Base-by-base conservation (phyloP, 768 basidiomycete genomes). In the Hemileccinum impolitum region DNA sequence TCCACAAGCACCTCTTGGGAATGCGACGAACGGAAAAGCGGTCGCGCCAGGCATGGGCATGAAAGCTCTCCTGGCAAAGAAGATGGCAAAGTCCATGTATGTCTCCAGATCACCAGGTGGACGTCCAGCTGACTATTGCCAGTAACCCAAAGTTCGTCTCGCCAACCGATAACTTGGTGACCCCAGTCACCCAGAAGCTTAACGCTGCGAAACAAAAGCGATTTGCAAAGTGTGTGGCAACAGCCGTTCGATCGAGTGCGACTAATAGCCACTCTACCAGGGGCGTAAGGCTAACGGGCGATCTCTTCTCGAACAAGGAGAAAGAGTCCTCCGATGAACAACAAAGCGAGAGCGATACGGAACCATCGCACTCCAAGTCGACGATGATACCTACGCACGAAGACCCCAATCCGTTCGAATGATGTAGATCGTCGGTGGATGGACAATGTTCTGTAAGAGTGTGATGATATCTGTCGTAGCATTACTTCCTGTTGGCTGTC, bases 161-260 rank as follows among this genome's bases (percentile, higher is more conserved):
- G 15, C 95, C 95, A 3, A 96, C 95, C 9, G 95, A 99, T 68
- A 90, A 88, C 64, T 76, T 98, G 69, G 82, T 97, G 77, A 95
- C 93, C 3, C 95, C 95, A 3, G 84, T 83, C 65, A 90, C 94
- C 6, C 87, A 94, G 70, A 98, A 97, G 69, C 78, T 98, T 45
- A 87, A 76, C 43, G 89, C 88, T 15, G 87, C 87, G 3, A 94
- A 83, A 78, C 94, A 95, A 78, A 91, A 92, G 70, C 92, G 91
- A 61, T 98, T 96, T 65, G 74, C 68, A 50, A 96, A 92, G 95
- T 95, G 55, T 32, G 85, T 74, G 28, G 38, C 34, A 3, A 47
- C 31, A 21, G 13, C 48, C 18, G 21, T 43, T 42, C 43, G n/a
- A 46, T 52, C 17, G 47, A 45, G 31, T 37, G 32, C 45, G 23